These are phyloP conservation scores for Podosphaera fusca DNA, from an alignment of 2,329 filamentous ascomycete species.

Conservation along the genomic window DNA sequence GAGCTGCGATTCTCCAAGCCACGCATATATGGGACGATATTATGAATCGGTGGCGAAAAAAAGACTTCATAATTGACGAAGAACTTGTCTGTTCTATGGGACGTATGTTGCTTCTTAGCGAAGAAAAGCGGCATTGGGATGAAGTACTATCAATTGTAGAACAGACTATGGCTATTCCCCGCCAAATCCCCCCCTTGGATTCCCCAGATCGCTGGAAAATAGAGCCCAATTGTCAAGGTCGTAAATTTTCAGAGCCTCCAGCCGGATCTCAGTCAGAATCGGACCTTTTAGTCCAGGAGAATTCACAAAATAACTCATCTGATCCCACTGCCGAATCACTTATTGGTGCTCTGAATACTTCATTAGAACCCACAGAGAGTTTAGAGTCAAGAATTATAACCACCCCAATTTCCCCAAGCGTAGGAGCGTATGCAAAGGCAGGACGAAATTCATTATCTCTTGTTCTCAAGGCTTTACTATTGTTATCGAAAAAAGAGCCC, in stretches of 20 bases:
- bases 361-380: neutral
- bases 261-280: neutral
- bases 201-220: constrained; percentile 4
- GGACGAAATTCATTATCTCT: constrained; percentile 41
- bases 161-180: constrained; percentile 57
- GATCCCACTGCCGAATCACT: neutral
- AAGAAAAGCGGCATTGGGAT: constrained; percentile 34
- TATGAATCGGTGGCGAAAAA: constrained; percentile 49
- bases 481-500: constrained; percentile 33
- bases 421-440: constrained; percentile 19
- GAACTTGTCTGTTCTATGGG: constrained; percentile 63
- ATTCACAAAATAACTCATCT: neutral
- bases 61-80: constrained; percentile 52
- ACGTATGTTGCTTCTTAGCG: constrained; percentile 44
- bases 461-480: constrained; percentile 38
- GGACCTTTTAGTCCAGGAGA: neutral
- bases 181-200: constrained; percentile 16
- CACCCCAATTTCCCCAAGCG: neutral
- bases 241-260: neutral
- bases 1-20: constrained; percentile 37
- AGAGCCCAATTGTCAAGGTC: constrained; percentile 3
- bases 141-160: constrained; percentile 55
- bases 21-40: constrained; percentile 65
- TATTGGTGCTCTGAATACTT: neutral
- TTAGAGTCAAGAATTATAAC: neutral